Conservation (phyloP, 441 rosid genomes). For the Metrosideros polymorpha region DNA sequence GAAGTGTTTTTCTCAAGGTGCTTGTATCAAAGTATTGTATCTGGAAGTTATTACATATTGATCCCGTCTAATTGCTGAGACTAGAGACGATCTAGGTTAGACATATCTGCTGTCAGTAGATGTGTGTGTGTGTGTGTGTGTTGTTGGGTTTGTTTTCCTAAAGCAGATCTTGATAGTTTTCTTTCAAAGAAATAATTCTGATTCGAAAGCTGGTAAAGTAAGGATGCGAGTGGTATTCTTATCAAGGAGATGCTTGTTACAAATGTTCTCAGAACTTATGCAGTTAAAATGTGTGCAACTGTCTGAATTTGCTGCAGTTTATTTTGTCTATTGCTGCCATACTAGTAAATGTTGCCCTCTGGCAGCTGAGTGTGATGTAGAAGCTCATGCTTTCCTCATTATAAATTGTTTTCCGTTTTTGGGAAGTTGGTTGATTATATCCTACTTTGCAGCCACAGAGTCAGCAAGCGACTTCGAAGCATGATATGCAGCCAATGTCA, state of each 20-base stretch:
- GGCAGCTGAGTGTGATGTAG: not conserved
- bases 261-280: not conserved
- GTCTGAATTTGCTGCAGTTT: not conserved
- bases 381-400: not conserved
- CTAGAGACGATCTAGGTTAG: not conserved
- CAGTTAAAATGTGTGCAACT: not conserved
- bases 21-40: not conserved
- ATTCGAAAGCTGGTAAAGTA: not conserved
- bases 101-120: not conserved
- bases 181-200: not conserved
- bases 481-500: conserved; percentile 48
- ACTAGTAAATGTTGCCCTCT: not conserved
- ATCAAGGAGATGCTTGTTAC: not conserved
- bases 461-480: conserved; percentile 62
- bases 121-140: rapidly evolving
- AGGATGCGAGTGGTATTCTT: not conserved
- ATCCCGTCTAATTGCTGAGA: not conserved
- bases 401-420: not conserved
- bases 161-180: not conserved
- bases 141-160: not conserved
- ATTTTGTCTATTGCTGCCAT: not conserved
- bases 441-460: conserved; percentile 32
- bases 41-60: not conserved
- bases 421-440: not conserved
- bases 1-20: not conserved